These are phyloP conservation scores for Fulvia fulva DNA, from an alignment of 2,329 filamentous ascomycete species.

Conservation along the genomic window DNA sequence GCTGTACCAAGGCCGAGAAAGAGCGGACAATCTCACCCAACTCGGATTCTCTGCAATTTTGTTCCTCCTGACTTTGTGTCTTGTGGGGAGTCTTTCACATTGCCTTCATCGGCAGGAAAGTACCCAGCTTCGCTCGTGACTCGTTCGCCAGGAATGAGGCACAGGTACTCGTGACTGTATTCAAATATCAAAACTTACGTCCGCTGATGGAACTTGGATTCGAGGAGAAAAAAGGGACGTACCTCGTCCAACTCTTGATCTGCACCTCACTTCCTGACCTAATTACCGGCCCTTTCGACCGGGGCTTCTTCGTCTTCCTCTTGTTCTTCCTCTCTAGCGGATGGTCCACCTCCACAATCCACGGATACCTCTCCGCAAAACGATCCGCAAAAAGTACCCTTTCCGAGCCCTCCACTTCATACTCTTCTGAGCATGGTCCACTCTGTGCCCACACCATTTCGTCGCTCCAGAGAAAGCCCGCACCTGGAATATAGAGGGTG, in stretches of 20 bases:
- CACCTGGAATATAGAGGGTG: constrained; percentile 1
- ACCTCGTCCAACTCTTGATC: neutral
- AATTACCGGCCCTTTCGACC: neutral
- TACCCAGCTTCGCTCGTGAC: neutral
- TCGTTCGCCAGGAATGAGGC: neutral
- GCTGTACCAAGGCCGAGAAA: too few relatives aligned
- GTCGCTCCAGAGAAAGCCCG: constrained; percentile 4
- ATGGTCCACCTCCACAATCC: neutral
- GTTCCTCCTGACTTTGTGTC: neutral
- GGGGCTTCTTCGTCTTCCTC: neutral
- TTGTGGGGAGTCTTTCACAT: neutral
- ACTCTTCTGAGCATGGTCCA: neutral
- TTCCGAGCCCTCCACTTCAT: neutral
- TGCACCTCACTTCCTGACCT: neutral
- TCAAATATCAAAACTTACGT: neutral
- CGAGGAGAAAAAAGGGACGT: too few relatives aligned
- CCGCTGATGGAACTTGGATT: too few relatives aligned
- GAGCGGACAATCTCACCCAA: neutral
- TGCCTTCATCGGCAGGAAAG: too few relatives aligned
- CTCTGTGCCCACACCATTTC: neutral
- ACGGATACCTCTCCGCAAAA: neutral
- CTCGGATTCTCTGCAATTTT: neutral
- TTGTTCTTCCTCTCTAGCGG: neutral
- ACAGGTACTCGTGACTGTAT: neutral
- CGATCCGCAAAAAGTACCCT: neutral